phyloP scores from a whole-genome alignment of 202 grass and related monocot species.

The Digitaria exilis region DNA sequence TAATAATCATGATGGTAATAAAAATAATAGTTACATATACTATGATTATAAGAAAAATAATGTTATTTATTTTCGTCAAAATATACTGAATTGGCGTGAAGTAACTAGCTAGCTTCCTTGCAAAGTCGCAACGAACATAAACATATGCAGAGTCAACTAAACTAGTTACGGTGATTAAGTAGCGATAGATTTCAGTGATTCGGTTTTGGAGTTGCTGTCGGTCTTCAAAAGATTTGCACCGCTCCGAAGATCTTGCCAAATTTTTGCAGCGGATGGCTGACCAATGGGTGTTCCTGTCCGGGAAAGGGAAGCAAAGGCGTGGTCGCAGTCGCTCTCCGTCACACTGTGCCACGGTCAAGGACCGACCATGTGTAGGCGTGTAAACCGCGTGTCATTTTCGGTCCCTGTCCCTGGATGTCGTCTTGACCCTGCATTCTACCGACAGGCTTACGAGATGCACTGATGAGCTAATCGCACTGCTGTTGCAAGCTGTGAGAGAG shows the following conservation, averaged over 20 bases:
- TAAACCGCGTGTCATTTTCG: background rate
- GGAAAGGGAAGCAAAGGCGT: background rate
- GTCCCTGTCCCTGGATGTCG: background rate
- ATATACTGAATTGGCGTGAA: background rate
- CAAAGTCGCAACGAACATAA: background rate
- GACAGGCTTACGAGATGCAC: background rate
- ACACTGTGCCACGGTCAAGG: background rate
- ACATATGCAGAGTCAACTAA: background rate
- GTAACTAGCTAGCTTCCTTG: background rate
- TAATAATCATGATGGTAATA: too few relatives aligned
- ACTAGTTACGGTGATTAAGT: background rate
- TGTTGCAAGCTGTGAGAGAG: background rate
- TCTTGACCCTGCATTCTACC: background rate
- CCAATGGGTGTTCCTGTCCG: background rate
- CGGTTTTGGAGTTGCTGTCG: background rate
- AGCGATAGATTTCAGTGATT: too few relatives aligned
- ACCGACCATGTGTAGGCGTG: background rate
- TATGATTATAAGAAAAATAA: too few relatives aligned
- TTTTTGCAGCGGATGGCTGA: background rate
- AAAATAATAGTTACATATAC: too few relatives aligned
- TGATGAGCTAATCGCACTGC: background rate
- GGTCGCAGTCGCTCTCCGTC: background rate
- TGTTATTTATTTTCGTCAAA: too few relatives aligned
- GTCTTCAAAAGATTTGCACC: slow-evolving; percentile 2
- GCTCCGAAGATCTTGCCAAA: background rate